Evolutionary conservation across 2,329 filamentous ascomycete genomes (phyloP).

Genomic region (Chaetomium olivaceum): DNA sequence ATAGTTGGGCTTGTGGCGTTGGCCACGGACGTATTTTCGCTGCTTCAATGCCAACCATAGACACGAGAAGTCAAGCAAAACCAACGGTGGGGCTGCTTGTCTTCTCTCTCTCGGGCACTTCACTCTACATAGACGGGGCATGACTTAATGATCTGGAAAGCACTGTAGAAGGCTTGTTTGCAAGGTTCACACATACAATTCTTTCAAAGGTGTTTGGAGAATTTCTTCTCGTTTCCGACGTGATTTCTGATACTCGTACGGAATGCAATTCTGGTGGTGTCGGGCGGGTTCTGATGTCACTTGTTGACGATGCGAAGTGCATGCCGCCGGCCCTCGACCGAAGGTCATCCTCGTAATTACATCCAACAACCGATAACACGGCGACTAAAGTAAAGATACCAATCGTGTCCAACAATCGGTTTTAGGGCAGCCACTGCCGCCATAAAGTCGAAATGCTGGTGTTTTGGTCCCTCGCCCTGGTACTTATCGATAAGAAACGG

Average conservation of each 20-base stretch:
- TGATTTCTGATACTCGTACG: neutral
- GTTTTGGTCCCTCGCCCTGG: neutral
- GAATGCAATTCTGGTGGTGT: neutral
- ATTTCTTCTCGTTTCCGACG: neutral
- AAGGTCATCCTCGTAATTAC: neutral
- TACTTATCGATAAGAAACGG: conserved; percentile 19
- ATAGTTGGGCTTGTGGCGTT: neutral
- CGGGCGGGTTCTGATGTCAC: neutral
- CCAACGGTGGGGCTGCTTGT: neutral
- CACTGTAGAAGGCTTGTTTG: neutral
- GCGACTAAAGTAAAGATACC: too few species aligned
- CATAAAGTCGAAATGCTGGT: neutral
- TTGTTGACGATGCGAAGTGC: neutral
- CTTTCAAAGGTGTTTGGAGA: neutral
- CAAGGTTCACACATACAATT: neutral
- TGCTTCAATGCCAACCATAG: neutral
- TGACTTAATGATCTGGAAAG: conserved; percentile 2
- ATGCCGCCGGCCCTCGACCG: too few species aligned
- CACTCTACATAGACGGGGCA: conserved; percentile 4
- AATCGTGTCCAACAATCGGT: too few species aligned
- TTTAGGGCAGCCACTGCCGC: too few species aligned
- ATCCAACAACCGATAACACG: neutral
- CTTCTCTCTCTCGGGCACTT: neutral
- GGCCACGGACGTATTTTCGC: neutral
- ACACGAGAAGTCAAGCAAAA: neutral